Base-by-base conservation (phyloP, 2,329 filamentous ascomycete genomes). In the Colletotrichum tabaci region DNA sequence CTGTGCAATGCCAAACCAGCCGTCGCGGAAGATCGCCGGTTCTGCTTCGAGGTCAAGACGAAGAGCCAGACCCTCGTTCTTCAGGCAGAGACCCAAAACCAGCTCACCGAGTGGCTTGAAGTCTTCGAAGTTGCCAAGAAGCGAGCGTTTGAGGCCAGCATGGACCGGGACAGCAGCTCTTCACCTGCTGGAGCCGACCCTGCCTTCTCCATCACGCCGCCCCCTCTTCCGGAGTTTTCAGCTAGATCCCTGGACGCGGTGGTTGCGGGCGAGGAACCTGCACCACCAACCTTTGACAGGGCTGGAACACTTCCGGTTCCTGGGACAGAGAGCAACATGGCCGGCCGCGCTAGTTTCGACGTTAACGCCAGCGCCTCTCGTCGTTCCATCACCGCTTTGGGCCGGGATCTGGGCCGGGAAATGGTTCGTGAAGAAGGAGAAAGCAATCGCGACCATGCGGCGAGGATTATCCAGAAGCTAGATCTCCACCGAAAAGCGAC, bases 41-140 rank as follows among this genome's bases (percentile, higher is more conserved):
- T 98, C 82, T 98, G 96, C 80, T 98, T 99, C 77, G 96, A 99
- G 82, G 93, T 99, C 77, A 99, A 98, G 86, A 99, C 96, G 2
- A 99, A 98, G 82, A 97, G 94, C 77, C 93, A 93, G 74, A 96
- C 92, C 61, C 91, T 98, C 74, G 85, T 98, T 71, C 86, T 99
- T 3, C 96, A 99, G 82, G 94, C 96, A 5, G 96, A 99, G 80
- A 98, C 94, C 0, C 96, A 99, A 80, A 86, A 85, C 61, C 94
- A 98, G 79, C 88, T 99, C n/a, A 95, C 93, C 70, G 94, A 97
- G 77, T 99, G 96, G 96, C 91, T 99, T 66, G 91, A 94, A 74
- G 92, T 96, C 0, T 98, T 99, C 76, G 96, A 99, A 76, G 90
- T 95, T 18, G 95, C 96, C 64, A 99, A 99, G 83, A 94, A 95